A percentile compares a stretch with the other conserved stretches of the same genome.
Conservation (phyloP, 2,329 filamentous ascomycete species). For the Cordyceps cicadae region DNA sequence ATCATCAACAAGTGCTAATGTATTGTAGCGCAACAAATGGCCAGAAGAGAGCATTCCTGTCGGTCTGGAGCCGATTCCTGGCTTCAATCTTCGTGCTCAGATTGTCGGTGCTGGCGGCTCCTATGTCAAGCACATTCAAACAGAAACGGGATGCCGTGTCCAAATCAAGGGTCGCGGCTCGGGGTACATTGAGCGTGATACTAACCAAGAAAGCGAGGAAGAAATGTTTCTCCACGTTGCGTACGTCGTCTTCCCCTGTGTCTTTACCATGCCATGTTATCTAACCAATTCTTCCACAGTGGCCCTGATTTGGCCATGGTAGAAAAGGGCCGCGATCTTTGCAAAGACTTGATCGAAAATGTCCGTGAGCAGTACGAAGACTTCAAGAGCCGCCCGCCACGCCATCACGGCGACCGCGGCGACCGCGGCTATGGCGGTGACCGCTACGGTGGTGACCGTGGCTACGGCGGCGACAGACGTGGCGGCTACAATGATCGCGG, state of each 20-base stretch:
- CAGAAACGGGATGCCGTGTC: constrained; percentile 88
- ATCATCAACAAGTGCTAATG: constrained; percentile 12
- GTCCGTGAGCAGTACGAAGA: constrained; percentile 85
- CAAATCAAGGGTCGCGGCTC: constrained; percentile 97
- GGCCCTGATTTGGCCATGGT: constrained; percentile 85
- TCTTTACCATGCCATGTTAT: constrained; percentile 15
- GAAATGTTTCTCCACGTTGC: constrained; percentile 95
- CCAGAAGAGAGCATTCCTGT: constrained; percentile 93
- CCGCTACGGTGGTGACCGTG: constrained; percentile 12
- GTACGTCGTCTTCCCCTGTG: constrained; percentile 44
- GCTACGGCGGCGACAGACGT: constrained; percentile 31
- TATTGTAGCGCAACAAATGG: constrained; percentile 91
- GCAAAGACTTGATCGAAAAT: constrained; percentile 76
- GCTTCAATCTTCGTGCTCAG: constrained; percentile 92
- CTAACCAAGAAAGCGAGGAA: constrained; percentile 87
- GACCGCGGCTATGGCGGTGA: constrained; percentile 24
- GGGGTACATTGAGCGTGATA: constrained; percentile 83
- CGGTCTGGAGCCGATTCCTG: constrained; percentile 78
- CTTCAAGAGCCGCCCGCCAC: constrained; percentile 76
- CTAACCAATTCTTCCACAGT: constrained; percentile 36
- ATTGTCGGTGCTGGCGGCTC: constrained; percentile 90
- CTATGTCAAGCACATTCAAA: constrained; percentile 97
- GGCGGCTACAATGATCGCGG: constrained; percentile 31
- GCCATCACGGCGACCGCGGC: constrained; percentile 47
- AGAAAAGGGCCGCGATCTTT: constrained; percentile 76